phyloP scores from a whole-genome alignment of 306 rosid genomes.

The Coriaria nepalensis region DNA sequence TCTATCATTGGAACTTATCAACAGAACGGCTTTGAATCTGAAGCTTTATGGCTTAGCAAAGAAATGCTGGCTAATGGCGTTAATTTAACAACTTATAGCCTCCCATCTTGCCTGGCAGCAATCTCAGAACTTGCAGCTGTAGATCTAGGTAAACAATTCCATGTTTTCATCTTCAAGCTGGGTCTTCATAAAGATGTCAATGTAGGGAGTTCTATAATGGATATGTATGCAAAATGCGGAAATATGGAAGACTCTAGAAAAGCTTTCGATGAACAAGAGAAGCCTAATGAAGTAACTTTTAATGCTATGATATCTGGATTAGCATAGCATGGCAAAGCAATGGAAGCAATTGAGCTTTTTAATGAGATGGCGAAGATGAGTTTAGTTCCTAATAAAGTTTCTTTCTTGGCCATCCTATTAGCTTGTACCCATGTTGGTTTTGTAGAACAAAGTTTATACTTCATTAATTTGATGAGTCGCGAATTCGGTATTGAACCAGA shows the following conservation, averaged over 20 bases:
- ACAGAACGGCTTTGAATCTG: constrained; percentile 29
- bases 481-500: constrained; percentile 31
- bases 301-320: constrained; percentile 37
- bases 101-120: constrained; percentile 34
- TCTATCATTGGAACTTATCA: constrained; percentile 33
- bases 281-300: constrained; percentile 29
- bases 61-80: constrained; percentile 33
- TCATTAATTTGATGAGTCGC: constrained; percentile 23
- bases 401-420: constrained; percentile 33
- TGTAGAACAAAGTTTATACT: constrained; percentile 17
- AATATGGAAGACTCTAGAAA: constrained; percentile 26
- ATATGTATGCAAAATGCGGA: constrained; percentile 47
- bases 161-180: constrained; percentile 22
- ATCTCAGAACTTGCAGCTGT: constrained; percentile 29
- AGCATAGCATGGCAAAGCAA: constrained; percentile 42
- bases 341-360: constrained; percentile 24
- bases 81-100: constrained; percentile 35
- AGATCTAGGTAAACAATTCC: constrained; percentile 26
- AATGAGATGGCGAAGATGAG: constrained; percentile 23
- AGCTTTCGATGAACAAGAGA: constrained; percentile 24
- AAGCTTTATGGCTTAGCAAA: constrained; percentile 35
- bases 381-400: constrained; percentile 23
- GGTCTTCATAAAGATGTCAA: constrained; percentile 32
- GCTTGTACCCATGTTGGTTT: constrained; percentile 35
- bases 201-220: constrained; percentile 33